Conservation (phyloP, 2,329 filamentous ascomycete genomes). For the Fusarium paranaense region DNA sequence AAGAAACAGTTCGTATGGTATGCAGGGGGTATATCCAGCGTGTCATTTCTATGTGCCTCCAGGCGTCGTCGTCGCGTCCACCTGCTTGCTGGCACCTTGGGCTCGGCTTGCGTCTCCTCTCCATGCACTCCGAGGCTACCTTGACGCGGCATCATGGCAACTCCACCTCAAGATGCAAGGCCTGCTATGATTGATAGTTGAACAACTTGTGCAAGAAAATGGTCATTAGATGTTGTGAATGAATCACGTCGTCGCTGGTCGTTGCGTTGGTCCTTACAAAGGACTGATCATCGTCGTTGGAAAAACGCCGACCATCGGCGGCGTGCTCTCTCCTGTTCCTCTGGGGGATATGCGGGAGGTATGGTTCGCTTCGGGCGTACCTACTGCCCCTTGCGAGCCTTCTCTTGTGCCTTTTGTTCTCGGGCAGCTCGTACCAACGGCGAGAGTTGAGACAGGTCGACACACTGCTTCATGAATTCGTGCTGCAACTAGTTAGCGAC, state of each 20-base stretch:
- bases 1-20: conserved; percentile 46
- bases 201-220: conserved; percentile 42
- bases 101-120: conserved; percentile 34
- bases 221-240: conserved; percentile 44
- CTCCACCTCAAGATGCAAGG: conserved; percentile 43
- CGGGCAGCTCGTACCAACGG: conserved; percentile 89
- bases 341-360: conserved; percentile 19
- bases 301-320: conserved; percentile 30
- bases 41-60: conserved; percentile 46
- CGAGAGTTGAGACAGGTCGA: conserved; percentile 80
- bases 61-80: conserved; percentile 39
- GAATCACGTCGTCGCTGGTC: conserved; percentile 28
- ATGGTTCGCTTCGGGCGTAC: conserved; percentile 34
- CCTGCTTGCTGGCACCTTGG: conserved; percentile 41
- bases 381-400: conserved; percentile 71
- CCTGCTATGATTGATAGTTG: conserved; percentile 42
- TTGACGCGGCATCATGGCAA: conserved; percentile 38
- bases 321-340: conserved; percentile 24
- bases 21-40: conserved; percentile 47
- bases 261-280: background rate
- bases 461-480: conserved; percentile 82
- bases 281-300: conserved; percentile 26
- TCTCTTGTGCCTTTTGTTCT: conserved; percentile 87
- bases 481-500: conserved; percentile 64
- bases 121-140: conserved; percentile 32